These are phyloP conservation scores for Phytophthora fragariae DNA, from an alignment of 352 stramenopile genomes.

Conservation along the genomic window DNA sequence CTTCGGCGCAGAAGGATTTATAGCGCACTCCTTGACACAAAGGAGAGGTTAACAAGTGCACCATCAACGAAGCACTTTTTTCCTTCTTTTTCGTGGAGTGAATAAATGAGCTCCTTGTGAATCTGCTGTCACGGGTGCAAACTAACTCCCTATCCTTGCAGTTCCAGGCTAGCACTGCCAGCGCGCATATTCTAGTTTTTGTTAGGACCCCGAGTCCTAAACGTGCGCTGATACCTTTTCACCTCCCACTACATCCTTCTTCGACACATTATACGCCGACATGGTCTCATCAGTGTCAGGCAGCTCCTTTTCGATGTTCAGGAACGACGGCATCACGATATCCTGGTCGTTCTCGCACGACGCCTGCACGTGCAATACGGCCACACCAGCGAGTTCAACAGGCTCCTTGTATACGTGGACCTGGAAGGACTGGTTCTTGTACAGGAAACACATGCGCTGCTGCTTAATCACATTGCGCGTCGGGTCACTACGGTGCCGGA, in stretches of 20 bases:
- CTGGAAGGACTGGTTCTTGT: slow-evolving; percentile 89
- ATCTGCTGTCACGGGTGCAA: slow-evolving; percentile 3
- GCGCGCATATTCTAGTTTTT: slow-evolving; percentile 36
- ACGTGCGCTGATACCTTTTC: slow-evolving; percentile 30
- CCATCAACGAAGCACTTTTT: neutral
- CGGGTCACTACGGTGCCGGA: slow-evolving; percentile 76
- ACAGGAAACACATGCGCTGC: slow-evolving; percentile 88
- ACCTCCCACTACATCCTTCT: slow-evolving; percentile 43
- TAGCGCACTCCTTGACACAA: neutral
- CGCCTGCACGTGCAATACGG: slow-evolving; percentile 82
- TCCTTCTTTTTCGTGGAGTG: slow-evolving; percentile 2
- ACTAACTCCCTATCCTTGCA: slow-evolving; percentile 1
- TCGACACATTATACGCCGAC: slow-evolving; percentile 86
- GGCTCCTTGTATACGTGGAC: slow-evolving; percentile 90
- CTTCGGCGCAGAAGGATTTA: neutral
- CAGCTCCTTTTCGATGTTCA: slow-evolving; percentile 77
- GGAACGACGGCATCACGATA: slow-evolving; percentile 77
- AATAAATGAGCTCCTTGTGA: slow-evolving; percentile 22
- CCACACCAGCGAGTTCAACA: slow-evolving; percentile 58
- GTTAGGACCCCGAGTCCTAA: slow-evolving; percentile 22
- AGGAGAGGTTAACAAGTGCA: no score
- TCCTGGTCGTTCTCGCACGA: slow-evolving; percentile 63
- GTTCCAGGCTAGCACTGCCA: slow-evolving; percentile 3
- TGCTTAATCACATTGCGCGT: slow-evolving; percentile 87
- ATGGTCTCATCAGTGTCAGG: slow-evolving; percentile 63